These are phyloP conservation scores for Tetrahymena elliotti DNA, from an alignment of 73 alveolate species.

Conservation along the genomic window DNA sequence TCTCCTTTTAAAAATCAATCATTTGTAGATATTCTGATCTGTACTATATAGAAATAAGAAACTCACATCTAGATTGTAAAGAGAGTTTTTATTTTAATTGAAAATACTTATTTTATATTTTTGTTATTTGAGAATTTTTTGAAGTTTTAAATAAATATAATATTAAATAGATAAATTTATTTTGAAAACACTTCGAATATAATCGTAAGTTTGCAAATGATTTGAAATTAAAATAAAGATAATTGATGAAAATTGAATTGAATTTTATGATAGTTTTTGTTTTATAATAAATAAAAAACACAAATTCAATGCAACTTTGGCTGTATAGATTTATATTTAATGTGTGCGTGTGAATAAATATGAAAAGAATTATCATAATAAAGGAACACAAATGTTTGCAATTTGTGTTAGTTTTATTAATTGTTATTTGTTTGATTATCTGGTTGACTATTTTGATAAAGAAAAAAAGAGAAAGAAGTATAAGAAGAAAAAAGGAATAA, in stretches of 20 bases:
- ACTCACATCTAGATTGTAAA: no score
- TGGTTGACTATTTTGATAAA: neutral
- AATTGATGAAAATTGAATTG: neutral
- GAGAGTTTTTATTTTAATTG: neutral
- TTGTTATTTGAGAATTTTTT: neutral
- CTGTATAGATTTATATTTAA: neutral
- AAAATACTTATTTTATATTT: no score
- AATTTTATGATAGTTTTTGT: neutral
- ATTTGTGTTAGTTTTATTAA: neutral
- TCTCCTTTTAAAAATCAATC: no score
- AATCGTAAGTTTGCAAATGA: neutral
- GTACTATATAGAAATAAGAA: neutral
- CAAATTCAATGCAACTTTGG: neutral
- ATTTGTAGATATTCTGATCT: no score
- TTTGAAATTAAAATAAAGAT: neutral
- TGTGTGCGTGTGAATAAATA: neutral
- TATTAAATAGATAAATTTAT: neutral
- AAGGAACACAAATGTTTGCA: no score
- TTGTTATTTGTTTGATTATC: neutral
- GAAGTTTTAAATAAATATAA: neutral
- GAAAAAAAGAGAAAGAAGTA: neutral
- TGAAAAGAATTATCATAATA: neutral
- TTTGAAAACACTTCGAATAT: neutral
- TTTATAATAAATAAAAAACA: neutral
- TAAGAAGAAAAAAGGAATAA: neutral